A percentile compares a stretch with the other conserved stretches of the same genome.
Evolutionary conservation across 257 asterid genomes (phyloP).

Genomic region (Solanum pinnatisectum): DNA sequence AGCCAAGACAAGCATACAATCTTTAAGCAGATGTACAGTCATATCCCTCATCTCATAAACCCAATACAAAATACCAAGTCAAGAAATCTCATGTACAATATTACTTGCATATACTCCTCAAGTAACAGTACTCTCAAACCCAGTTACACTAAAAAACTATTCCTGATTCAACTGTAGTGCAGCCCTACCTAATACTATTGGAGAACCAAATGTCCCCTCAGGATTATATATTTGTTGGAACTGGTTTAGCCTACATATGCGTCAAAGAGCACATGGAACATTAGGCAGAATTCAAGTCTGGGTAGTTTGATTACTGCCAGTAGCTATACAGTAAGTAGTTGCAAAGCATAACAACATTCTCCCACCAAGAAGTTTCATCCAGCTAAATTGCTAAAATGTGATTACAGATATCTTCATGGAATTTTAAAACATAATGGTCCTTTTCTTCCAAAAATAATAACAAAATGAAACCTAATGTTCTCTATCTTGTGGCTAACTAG

Average conservation of each 20-base stretch:
- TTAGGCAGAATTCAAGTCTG: neutral
- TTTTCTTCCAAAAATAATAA: neutral
- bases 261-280: neutral
- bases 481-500: neutral
- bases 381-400: neutral
- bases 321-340: neutral
- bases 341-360: neutral
- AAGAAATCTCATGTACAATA: neutral
- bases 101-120: neutral
- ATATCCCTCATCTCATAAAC: neutral
- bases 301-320: neutral
- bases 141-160: neutral
- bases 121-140: neutral
- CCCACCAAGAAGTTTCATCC: neutral
- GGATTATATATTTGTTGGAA: neutral
- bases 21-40: neutral
- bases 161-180: neutral
- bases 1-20: neutral
- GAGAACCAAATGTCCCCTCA: neutral
- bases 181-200: neutral
- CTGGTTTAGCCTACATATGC: neutral
- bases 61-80: neutral
- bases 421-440: neutral
- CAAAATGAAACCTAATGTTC: neutral
- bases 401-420: neutral